Conservation (phyloP, 805 yeast species). For the Hanseniaspora valbyensis region DNA sequence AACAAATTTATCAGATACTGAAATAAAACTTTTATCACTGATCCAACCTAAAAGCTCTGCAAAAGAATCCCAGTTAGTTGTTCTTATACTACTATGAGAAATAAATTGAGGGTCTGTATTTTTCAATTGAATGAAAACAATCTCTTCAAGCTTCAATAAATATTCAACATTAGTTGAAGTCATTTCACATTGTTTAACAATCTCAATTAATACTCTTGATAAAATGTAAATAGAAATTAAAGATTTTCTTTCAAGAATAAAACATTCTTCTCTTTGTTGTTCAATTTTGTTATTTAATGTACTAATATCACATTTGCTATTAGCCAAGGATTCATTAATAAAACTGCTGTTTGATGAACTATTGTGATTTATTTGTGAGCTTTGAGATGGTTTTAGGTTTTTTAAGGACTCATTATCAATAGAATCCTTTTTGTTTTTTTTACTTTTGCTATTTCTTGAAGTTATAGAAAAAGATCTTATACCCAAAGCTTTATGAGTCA, state of each 20-base stretch:
- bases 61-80: conserved; percentile 88
- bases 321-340: conserved; percentile 1
- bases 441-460: conserved; percentile 6
- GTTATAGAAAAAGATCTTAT: conserved; percentile 14
- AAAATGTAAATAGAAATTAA: conserved; percentile 76
- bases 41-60: conserved; percentile 83
- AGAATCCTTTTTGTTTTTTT: background rate
- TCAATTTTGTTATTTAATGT: conserved; percentile 32
- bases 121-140: conserved; percentile 78
- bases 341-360: conserved; percentile 2
- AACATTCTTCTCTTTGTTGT: conserved; percentile 49
- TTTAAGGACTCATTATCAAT: too few relatives aligned
- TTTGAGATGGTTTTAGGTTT: background rate
- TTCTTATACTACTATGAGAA: conserved; percentile 59
- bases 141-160: conserved; percentile 78
- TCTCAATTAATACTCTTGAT: conserved; percentile 85
- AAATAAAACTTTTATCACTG: conserved; percentile 71
- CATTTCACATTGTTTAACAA: conserved; percentile 76
- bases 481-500: conserved; percentile 15
- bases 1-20: conserved; percentile 86
- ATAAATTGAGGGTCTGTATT: conserved; percentile 70
- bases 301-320: conserved; percentile 25
- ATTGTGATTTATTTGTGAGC: background rate
- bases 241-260: conserved; percentile 78
- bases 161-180: conserved; percentile 65